Percentiles rank a stretch among this genome's conserved stretches.
These are phyloP conservation scores for Backusella australiensis DNA, from an alignment of 192 early-diverging fungal genomes.

Conservation along the genomic window DNA sequence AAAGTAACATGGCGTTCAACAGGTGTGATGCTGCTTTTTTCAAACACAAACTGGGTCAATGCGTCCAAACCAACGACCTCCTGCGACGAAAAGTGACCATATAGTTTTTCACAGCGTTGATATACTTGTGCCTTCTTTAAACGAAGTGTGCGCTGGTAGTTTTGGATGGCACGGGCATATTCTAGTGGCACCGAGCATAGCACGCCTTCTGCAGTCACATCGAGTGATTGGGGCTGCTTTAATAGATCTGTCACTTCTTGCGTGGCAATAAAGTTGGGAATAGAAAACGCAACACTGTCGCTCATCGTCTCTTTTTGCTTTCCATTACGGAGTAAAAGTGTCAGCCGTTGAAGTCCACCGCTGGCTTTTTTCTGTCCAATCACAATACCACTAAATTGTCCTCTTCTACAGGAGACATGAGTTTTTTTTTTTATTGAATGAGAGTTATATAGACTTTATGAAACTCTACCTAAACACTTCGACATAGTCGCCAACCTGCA, in stretches of 20 bases:
- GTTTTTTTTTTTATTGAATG: too few species aligned
- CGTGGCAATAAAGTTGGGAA: constrained; percentile 35
- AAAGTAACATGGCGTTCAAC: constrained; percentile 55
- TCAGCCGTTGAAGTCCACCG: constrained; percentile 27
- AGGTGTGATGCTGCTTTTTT: constrained; percentile 23
- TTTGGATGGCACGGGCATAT: constrained; percentile 35
- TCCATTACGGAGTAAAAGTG: constrained; percentile 18
- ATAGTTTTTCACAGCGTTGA: constrained; percentile 33
- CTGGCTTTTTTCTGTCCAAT: constrained; percentile 10
- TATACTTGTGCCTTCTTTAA: constrained; percentile 36
- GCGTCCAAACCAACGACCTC: constrained; percentile 10
- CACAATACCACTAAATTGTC: constrained; percentile 32
- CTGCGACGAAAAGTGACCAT: constrained; percentile 21
- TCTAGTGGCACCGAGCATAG: constrained; percentile 20
- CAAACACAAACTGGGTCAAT: not conserved
- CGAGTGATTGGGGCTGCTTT: not conserved
- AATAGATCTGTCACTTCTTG: constrained; percentile 1
- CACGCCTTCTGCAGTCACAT: not conserved
- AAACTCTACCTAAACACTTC: constrained; percentile 25
- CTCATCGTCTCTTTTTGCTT: constrained; percentile 17
- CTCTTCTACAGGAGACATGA: not conserved
- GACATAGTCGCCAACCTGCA: constrained; percentile 26
- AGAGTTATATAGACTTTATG: too few species aligned
- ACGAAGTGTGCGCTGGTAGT: constrained; percentile 34
- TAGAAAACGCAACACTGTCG: constrained; percentile 45